These are phyloP conservation scores for Dryas drummondii DNA, from an alignment of 306 rosid species.

Conservation along the genomic window DNA sequence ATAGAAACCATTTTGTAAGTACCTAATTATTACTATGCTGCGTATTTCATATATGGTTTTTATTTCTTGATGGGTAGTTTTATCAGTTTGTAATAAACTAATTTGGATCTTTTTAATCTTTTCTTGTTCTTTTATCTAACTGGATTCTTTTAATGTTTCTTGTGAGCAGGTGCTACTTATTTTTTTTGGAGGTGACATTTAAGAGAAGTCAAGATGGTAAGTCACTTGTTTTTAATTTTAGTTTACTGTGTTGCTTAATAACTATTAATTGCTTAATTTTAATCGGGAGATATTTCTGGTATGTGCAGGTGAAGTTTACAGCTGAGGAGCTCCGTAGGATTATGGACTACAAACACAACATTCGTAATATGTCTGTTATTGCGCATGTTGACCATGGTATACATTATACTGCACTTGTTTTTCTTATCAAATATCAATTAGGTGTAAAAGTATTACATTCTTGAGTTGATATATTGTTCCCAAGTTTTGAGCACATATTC, in stretches of 20 bases:
- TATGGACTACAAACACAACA: constrained; percentile 84
- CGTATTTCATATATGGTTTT: background rate
- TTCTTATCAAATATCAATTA: background rate
- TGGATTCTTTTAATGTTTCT: background rate
- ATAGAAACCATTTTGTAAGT: background rate
- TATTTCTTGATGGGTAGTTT: background rate
- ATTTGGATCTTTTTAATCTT: background rate
- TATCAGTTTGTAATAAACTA: background rate
- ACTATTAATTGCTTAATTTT: background rate
- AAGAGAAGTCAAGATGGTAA: constrained; percentile 62
- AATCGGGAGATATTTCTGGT: constrained; percentile 4
- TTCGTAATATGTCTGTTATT: constrained; percentile 95
- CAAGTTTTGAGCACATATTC: too few relatives aligned
- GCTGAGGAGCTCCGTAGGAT: constrained; percentile 86
- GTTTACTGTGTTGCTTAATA: background rate
- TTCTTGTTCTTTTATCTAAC: constrained; percentile 13
- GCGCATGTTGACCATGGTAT: constrained; percentile 92
- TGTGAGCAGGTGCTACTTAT: constrained; percentile 10
- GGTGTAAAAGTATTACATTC: background rate
- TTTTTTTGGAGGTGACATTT: background rate
- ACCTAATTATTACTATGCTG: background rate
- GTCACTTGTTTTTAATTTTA: background rate
- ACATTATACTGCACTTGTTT: background rate
- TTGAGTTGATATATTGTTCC: background rate
- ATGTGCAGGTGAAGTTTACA: constrained; percentile 89